A percentile compares a stretch with the other conserved stretches of the same genome.
phyloP scores from a whole-genome alignment of 257 asterid genomes.

The Buddleja alternifolia region DNA sequence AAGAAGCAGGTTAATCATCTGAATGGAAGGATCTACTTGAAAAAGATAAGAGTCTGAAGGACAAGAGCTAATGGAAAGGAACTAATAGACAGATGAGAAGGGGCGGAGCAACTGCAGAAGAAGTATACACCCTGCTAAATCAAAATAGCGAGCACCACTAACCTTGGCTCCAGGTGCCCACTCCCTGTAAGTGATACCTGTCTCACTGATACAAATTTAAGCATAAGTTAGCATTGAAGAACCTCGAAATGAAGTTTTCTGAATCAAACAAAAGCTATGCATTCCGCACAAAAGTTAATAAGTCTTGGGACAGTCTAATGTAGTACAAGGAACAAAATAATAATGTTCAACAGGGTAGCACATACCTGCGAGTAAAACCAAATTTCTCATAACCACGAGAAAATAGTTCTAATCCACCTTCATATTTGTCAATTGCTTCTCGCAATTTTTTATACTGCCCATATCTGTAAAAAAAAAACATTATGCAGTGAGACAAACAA shows the following conservation, averaged over 20 bases:
- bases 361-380: conserved; percentile 91
- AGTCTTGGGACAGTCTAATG: conserved; percentile 3
- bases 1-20: not conserved
- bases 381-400: conserved; percentile 96
- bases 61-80: conserved; percentile 4
- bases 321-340: conserved; percentile 23
- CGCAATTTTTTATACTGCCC: conserved; percentile 77
- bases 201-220: conserved; percentile 63
- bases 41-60: conserved; percentile 5
- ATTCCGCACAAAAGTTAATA: conserved; percentile 11
- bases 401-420: conserved; percentile 90
- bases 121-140: conserved; percentile 7
- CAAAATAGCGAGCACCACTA: conserved; percentile 35
- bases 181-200: conserved; percentile 95
- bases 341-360: conserved; percentile 20
- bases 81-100: not conserved
- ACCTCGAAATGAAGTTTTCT: conserved; percentile 13
- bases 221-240: conserved; percentile 27
- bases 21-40: too few relatives aligned
- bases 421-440: conserved; percentile 79
- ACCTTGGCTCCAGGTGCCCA: conserved; percentile 99
- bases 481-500: conserved; percentile 16
- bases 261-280: conserved; percentile 18
- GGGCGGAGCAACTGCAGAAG: not conserved
- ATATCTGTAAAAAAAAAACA: conserved; percentile 56